Evolutionary conservation across 352 stramenopile genomes (phyloP).

Genomic region (Pythium chondricola): DNA sequence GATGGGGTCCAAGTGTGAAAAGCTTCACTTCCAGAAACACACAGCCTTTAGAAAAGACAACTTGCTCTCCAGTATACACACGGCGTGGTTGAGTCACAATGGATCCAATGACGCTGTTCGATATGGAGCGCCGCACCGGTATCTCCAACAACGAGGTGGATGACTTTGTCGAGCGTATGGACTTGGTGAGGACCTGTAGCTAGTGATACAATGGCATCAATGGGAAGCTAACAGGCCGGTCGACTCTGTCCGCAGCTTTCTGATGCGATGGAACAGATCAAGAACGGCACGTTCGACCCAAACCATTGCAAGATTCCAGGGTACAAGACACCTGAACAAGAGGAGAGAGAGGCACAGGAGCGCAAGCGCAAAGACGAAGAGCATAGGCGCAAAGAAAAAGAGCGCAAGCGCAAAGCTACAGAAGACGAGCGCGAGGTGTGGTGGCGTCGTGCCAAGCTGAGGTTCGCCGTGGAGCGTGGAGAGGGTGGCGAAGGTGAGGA

Average conservation of each 20-base stretch:
- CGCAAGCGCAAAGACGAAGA: constrained; percentile 33
- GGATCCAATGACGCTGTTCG: constrained; percentile 52
- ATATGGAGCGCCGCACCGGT: constrained; percentile 66
- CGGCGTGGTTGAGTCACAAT: no score
- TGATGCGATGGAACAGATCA: constrained; percentile 71
- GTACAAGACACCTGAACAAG: constrained; percentile 71
- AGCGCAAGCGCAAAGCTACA: constrained; percentile 34
- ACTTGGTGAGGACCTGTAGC: constrained; percentile 33
- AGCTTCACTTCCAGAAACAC: neutral
- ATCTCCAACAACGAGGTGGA: constrained; percentile 64
- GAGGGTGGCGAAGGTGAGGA: constrained; percentile 14
- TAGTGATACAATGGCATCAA: neutral
- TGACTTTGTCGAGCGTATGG: constrained; percentile 61
- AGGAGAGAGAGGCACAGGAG: constrained; percentile 43
- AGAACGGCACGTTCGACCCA: constrained; percentile 74
- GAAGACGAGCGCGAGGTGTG: constrained; percentile 57
- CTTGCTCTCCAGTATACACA: no score
- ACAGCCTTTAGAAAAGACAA: neutral
- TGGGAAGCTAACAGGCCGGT: neutral
- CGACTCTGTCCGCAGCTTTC: constrained; percentile 32
- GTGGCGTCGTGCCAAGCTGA: constrained; percentile 61
- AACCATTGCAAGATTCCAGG: constrained; percentile 71
- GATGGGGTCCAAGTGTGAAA: neutral
- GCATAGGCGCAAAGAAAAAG: constrained; percentile 30
- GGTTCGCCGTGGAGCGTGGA: constrained; percentile 29